Base-by-base conservation (phyloP, 257 asterid species). In the Lycium ferocissimum region DNA sequence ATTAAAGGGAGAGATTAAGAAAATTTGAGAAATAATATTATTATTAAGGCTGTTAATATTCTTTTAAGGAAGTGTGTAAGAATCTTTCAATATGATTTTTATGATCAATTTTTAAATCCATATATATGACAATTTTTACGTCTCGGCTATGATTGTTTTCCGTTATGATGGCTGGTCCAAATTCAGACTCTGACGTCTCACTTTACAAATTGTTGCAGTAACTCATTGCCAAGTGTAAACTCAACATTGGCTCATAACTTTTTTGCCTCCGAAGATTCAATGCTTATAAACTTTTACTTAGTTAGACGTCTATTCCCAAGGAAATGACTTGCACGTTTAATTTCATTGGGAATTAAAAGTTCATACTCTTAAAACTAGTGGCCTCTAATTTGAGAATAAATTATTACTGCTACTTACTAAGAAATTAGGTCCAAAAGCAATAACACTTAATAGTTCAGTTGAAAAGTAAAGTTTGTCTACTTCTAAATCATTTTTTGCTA, bases 401-500 rank as follows among this genome's bases (percentile, higher is more conserved):
- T 14, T 13, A 35, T 45, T 72, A 20, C 45, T 40, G 0, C 0
- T 51, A 51, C 15, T 26, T 56, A 56, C 12, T 14, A 2, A 20
- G 61, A 18, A 51, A 51, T 76, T 76, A 76, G 47, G 63, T 76
- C 22, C 6, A 49, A 47, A 75, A 22, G 61, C 22, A 47, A 12
- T 2, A 69, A 15, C 7, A 73, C 37, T 12, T 20, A 75, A 51
- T 22, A 51, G 61, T 26, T 51, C 45, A 53, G n/a, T 53, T 76
- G 47, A 18, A 76, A 76, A 51, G 82, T 51, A 26, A 76, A 33
- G 6, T 51, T 76, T 76, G 63, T 51, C 82, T 76, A 51, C 26
- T 76, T 76, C 8, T 8, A 22, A 47, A 51, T 51, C 62, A 12
- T 7, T 51, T 49, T 51, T 9, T 76, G 13, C 14, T 51, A 22